A percentile compares a stretch with the other conserved stretches of the same genome.
Evolutionary conservation across 768 basidiomycete species (phyloP).

Genomic region (Candolleomyces aberdarensis): DNA sequence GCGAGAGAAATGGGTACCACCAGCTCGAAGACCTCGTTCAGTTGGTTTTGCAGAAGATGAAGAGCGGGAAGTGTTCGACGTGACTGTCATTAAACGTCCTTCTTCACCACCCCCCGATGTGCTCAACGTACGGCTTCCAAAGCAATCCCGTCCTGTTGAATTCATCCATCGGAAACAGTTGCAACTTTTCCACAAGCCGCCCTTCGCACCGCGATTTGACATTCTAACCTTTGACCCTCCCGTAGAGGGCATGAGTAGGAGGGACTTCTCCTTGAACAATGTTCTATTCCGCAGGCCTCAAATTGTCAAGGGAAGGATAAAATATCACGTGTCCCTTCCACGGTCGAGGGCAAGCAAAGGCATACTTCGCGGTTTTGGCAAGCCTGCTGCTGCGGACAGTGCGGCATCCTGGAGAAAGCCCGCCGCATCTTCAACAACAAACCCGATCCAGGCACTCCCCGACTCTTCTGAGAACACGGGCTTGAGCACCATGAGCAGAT

Average conservation of each 20-base stretch:
- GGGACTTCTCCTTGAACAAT: conserved; percentile 63
- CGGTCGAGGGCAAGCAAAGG: conserved; percentile 18
- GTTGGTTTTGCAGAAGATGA: conserved; percentile 31
- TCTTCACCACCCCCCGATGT: conserved; percentile 41
- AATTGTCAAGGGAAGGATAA: conserved; percentile 35
- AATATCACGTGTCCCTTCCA: conserved; percentile 41
- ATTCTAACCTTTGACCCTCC: conserved; percentile 72
- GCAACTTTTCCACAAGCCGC: conserved; percentile 35
- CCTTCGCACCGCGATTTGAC: conserved; percentile 51
- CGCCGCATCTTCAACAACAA: conserved; percentile 17
- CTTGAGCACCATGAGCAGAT: conserved; percentile 60
- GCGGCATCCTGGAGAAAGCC: conserved; percentile 45
- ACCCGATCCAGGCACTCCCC: conserved; percentile 14
- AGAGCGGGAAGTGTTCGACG: conserved; percentile 40
- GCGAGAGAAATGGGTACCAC: conserved; percentile 55
- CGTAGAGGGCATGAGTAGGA: conserved; percentile 57
- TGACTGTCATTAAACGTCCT: conserved; percentile 48
- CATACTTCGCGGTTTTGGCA: conserved; percentile 29
- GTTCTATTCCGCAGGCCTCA: conserved; percentile 53
- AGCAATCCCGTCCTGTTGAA: conserved; percentile 34
- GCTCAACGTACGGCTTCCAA: conserved; percentile 33
- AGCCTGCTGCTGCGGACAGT: conserved; percentile 38
- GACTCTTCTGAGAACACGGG: conserved; percentile 13
- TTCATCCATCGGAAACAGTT: conserved; percentile 48
- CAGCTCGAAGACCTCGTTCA: conserved; percentile 41